These are phyloP conservation scores for Eutrema japonicum DNA, from an alignment of 345 rosid genomes.

Conservation along the genomic window DNA sequence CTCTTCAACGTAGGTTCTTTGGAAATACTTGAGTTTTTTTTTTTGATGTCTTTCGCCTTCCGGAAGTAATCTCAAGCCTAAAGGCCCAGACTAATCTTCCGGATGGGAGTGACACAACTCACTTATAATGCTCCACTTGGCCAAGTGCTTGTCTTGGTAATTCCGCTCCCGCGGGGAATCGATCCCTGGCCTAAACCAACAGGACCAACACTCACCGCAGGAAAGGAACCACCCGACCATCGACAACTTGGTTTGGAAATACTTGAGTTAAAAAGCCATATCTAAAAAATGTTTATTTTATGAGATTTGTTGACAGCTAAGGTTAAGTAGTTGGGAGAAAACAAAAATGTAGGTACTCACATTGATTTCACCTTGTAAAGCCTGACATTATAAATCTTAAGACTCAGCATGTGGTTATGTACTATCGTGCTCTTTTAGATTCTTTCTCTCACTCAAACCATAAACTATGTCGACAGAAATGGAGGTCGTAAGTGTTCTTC, in stretches of 20 bases:
- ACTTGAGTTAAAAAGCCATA: background rate
- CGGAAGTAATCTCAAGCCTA: too few species aligned
- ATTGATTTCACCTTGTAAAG: slow-evolving; percentile 31
- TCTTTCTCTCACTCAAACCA: slow-evolving; percentile 19
- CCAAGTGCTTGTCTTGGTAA: too few species aligned
- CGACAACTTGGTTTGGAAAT: too few species aligned
- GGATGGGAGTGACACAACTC: too few species aligned
- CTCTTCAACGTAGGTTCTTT: background rate
- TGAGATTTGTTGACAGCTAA: slow-evolving; percentile 30
- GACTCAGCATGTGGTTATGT: background rate
- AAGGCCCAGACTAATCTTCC: too few species aligned
- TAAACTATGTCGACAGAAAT: slow-evolving; percentile 32
- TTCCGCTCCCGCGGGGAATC: too few species aligned
- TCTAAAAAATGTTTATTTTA: background rate
- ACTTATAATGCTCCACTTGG: too few species aligned
- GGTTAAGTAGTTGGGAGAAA: slow-evolving; percentile 30
- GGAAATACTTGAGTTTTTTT: background rate
- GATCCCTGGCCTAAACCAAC: too few species aligned
- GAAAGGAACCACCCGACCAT: too few species aligned
- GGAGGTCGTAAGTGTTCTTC: slow-evolving; percentile 38
- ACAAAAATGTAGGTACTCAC: slow-evolving; percentile 24
- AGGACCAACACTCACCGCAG: too few species aligned
- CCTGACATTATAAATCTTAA: slow-evolving; percentile 22
- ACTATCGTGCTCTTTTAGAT: slow-evolving; percentile 13
- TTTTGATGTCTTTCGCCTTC: too few species aligned